Conservation (phyloP, 2,329 filamentous ascomycete genomes). For the Aspergillus calidoustus region DNA sequence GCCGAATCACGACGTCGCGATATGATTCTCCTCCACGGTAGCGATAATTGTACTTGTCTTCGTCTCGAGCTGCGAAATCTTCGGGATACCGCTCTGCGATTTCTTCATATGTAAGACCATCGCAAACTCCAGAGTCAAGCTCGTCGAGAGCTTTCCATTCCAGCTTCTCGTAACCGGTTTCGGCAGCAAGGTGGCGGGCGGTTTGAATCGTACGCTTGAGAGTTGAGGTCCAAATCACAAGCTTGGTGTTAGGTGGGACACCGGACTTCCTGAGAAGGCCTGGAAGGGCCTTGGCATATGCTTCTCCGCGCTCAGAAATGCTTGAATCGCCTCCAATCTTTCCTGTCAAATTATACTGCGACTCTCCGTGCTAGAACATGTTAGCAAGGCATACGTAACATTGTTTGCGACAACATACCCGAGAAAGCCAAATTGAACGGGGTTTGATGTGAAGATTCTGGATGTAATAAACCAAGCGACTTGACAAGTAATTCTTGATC, state of each 20-base stretch:
- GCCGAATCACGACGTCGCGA: constrained; percentile 93
- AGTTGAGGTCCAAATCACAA: constrained; percentile 77
- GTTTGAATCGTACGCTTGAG: constrained; percentile 88
- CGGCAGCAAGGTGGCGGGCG: constrained; percentile 75
- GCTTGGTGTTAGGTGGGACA: constrained; percentile 67
- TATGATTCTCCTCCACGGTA: constrained; percentile 96
- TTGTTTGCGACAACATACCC: constrained; percentile 61
- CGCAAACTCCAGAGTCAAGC: constrained; percentile 93
- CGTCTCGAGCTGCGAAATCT: constrained; percentile 92
- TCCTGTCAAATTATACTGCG: constrained; percentile 85
- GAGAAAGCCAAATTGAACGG: constrained; percentile 92
- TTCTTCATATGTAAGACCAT: constrained; percentile 93
- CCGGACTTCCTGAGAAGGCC: constrained; percentile 84
- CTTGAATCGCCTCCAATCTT: constrained; percentile 91
- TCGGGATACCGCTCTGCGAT: constrained; percentile 91
- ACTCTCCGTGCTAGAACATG: constrained; percentile 79
- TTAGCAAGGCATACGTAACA: constrained; percentile 19
- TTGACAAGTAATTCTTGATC: constrained; percentile 95
- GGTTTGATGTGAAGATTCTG: constrained; percentile 99
- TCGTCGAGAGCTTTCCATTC: constrained; percentile 99
- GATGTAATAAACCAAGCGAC: constrained; percentile 94
- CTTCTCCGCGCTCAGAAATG: constrained; percentile 82
- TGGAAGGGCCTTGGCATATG: constrained; percentile 84
- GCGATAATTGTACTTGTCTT: constrained; percentile 99
- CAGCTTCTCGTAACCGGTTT: constrained; percentile 79